Conservation (phyloP, 805 yeast species). For the Komagataella mondaviorum region DNA sequence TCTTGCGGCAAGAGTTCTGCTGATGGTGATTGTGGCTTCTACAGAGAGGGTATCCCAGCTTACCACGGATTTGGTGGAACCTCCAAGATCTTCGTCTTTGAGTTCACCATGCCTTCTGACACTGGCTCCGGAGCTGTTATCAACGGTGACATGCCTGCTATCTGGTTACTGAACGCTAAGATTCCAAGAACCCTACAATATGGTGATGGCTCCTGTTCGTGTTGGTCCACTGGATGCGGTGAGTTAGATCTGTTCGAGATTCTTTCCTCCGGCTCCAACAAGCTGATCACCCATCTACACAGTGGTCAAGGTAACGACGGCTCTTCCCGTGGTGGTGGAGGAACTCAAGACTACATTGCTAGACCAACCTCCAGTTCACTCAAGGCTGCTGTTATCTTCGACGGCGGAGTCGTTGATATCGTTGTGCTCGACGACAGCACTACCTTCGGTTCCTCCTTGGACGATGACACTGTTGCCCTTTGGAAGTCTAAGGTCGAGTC, state of each 20-base stretch:
- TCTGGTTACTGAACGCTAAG: slow-evolving; percentile 91
- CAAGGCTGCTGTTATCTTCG: slow-evolving; percentile 86
- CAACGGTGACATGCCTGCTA: slow-evolving; percentile 95
- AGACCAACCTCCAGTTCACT: slow-evolving; percentile 72
- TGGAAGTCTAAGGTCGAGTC: slow-evolving; percentile 24
- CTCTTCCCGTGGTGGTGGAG: slow-evolving; percentile 49
- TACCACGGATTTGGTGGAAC: slow-evolving; percentile 88
- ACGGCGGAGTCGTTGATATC: slow-evolving; percentile 40
- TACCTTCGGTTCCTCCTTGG: slow-evolving; percentile 40
- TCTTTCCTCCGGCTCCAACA: slow-evolving; percentile 59
- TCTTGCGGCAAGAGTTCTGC: slow-evolving; percentile 34
- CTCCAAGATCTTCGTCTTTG: slow-evolving; percentile 79
- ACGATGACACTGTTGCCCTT: slow-evolving; percentile 36
- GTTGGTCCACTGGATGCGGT: slow-evolving; percentile 97
- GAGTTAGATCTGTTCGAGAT: slow-evolving; percentile 93
- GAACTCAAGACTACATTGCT: slow-evolving; percentile 71
- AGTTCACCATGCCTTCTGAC: slow-evolving; percentile 80
- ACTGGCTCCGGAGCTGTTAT: slow-evolving; percentile 22
- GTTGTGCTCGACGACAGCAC: slow-evolving; percentile 40
- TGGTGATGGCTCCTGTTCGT: slow-evolving; percentile 75
- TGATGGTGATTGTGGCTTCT: slow-evolving; percentile 64
- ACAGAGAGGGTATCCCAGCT: slow-evolving; percentile 79
- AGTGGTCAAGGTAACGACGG: slow-evolving; percentile 62
- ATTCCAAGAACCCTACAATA: slow-evolving; percentile 95
- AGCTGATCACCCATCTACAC: slow-evolving; percentile 74